These are phyloP conservation scores for Beauveria australis DNA, from an alignment of 2,329 filamentous ascomycete species.

Conservation along the genomic window DNA sequence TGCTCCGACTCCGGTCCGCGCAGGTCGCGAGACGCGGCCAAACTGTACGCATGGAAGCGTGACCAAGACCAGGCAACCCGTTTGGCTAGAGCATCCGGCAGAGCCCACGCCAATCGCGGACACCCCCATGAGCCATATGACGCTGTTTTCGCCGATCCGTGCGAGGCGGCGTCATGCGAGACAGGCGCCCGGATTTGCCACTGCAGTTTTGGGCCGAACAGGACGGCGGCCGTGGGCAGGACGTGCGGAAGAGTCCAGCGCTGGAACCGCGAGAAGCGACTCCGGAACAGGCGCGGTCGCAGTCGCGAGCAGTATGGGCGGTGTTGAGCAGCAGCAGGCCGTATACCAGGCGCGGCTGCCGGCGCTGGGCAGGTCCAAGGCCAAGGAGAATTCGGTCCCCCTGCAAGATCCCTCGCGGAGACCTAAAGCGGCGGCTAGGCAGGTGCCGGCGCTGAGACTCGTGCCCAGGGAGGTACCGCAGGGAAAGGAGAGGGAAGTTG, in stretches of 20 bases:
- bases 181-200: neutral
- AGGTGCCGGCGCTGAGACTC: neutral
- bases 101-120: constrained; percentile 4
- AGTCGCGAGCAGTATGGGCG: neutral
- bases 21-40: neutral
- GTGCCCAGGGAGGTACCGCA: neutral
- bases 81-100: neutral
- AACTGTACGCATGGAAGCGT: neutral
- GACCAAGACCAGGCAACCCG: neutral
- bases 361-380: neutral
- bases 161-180: neutral
- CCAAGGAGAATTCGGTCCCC: neutral
- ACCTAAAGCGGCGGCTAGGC: neutral
- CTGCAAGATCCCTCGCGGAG: constrained; percentile 1
- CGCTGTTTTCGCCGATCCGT: neutral
- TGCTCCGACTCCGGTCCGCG: neutral
- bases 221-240: neutral
- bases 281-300: neutral
- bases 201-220: neutral
- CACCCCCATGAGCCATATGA: constrained; percentile 7
- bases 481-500: neutral
- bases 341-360: neutral
- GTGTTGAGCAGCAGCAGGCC: no score
- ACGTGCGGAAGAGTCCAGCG: neutral
- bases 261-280: neutral